Conservation (phyloP, 163 green algal genomes). For the Coccomyxa subellipsoidea region DNA sequence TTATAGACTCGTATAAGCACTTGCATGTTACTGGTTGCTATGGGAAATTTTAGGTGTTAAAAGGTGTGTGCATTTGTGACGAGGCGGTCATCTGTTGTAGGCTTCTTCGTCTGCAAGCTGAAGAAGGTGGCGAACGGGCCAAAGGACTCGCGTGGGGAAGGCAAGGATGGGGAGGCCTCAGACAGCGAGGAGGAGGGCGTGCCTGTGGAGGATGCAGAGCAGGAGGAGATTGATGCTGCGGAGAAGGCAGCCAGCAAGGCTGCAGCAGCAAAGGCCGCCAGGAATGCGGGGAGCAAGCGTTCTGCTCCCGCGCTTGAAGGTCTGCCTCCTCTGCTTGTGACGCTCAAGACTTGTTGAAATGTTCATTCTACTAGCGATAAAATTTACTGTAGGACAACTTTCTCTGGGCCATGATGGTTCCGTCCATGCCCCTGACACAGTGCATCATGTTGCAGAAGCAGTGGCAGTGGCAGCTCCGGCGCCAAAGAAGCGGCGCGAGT, state of each 20-base stretch:
- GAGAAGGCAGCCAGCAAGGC: slow-evolving; percentile 3
- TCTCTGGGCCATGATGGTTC: too few species aligned
- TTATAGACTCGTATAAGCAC: too few species aligned
- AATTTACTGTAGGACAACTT: too few species aligned
- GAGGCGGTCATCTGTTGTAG: slow-evolving; percentile 31
- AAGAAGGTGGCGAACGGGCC: slow-evolving; percentile 87
- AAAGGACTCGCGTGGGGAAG: slow-evolving; percentile 23
- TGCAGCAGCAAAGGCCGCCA: not conserved
- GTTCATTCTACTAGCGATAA: too few species aligned
- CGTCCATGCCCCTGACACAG: not conserved
- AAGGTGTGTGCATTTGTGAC: not conserved
- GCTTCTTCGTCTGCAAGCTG: slow-evolving; percentile 97
- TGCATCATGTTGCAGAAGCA: not conserved
- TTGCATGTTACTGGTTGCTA: too few species aligned
- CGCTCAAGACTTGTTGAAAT: too few species aligned
- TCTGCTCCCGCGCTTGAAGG: not conserved
- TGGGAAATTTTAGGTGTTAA: not conserved
- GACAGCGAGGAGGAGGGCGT: slow-evolving; percentile 17
- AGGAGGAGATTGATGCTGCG: not conserved
- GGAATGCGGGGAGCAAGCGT: not conserved
- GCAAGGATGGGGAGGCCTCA: slow-evolving; percentile 32
- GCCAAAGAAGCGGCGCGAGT: slow-evolving; percentile 36
- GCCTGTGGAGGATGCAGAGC: not conserved
- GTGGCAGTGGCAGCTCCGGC: not conserved
- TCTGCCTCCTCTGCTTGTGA: not conserved